Conservation (phyloP, 768 basidiomycete species). For the Suillus discolor region DNA sequence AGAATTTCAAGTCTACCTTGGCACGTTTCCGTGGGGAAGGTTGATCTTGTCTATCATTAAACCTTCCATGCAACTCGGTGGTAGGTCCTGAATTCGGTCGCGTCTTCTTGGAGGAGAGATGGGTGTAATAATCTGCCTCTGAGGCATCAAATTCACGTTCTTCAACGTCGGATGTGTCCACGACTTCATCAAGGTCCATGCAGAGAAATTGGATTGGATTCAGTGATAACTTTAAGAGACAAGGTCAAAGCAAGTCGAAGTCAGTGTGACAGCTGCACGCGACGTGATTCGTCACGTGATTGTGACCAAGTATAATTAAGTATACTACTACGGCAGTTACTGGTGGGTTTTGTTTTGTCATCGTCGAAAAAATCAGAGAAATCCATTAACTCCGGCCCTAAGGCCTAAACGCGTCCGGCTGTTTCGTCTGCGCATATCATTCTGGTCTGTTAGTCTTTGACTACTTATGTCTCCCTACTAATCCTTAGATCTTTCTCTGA, state of each 20-base stretch:
- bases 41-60: constrained; percentile 16
- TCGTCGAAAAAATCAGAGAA: too few relatives aligned
- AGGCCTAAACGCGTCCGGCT: too few relatives aligned
- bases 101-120: constrained; percentile 4
- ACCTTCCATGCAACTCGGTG: neutral
- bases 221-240: neutral
- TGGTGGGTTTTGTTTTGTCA: too few relatives aligned
- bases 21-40: constrained; percentile 40
- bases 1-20: constrained; percentile 28
- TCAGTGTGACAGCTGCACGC: neutral
- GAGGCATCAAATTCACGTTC: constrained; percentile 47
- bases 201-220: neutral
- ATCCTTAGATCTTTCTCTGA: too few relatives aligned
- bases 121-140: constrained; percentile 11
- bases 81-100: neutral
- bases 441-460: too few relatives aligned
- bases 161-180: constrained; percentile 67
- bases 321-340: too few relatives aligned
- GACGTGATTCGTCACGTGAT: neutral
- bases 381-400: too few relatives aligned
- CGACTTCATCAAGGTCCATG: constrained; percentile 46
- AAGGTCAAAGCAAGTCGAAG: neutral
- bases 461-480: too few relatives aligned
- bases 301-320: too few relatives aligned
- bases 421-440: too few relatives aligned